These are phyloP conservation scores for Penicillium fimorum DNA, from an alignment of 495 filamentous ascomycete genomes.

Conservation along the genomic window DNA sequence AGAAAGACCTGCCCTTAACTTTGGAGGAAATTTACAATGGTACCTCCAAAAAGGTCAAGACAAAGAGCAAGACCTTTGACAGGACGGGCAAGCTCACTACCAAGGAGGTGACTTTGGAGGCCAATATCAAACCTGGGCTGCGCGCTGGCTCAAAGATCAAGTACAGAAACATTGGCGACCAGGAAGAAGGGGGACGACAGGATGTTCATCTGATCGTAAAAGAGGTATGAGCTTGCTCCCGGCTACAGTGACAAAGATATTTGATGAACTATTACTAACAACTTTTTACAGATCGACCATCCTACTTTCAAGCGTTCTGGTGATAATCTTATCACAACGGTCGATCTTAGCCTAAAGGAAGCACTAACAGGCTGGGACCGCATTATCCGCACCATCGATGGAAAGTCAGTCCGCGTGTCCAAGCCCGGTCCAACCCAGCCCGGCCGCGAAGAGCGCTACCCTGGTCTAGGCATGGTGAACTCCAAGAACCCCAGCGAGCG, in stretches of 20 bases:
- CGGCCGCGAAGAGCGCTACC: conserved; percentile 76
- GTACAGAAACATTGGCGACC: conserved; percentile 92
- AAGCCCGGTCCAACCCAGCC: conserved; percentile 82
- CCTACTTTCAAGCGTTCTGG: conserved; percentile 78
- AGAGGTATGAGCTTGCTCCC: conserved; percentile 63
- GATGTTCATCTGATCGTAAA: conserved; percentile 92
- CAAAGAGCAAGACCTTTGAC: conserved; percentile 94
- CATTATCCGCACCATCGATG: conserved; percentile 90
- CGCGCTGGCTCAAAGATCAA: conserved; percentile 97
- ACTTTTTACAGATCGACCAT: conserved; percentile 69
- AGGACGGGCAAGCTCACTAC: conserved; percentile 74
- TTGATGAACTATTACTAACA: conserved; percentile 21
- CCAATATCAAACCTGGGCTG: conserved; percentile 90
- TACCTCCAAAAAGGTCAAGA: conserved; percentile 91
- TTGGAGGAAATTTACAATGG: conserved; percentile 87
- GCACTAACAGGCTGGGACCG: conserved; percentile 93
- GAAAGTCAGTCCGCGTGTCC: conserved; percentile 71
- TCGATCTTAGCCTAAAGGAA: conserved; percentile 89
- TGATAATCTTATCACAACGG: conserved; percentile 73
- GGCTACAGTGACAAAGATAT: neutral
- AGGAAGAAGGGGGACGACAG: conserved; percentile 95
- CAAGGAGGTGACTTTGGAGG: conserved; percentile 86
- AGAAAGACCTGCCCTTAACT: conserved; percentile 75
- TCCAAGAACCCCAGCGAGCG: conserved; percentile 81
- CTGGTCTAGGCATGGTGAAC: conserved; percentile 83